Evolutionary conservation across 345 rosid species (phyloP), one percentile per base, ranked within the genome.

Genomic region (Physaria fendleri): DNA sequence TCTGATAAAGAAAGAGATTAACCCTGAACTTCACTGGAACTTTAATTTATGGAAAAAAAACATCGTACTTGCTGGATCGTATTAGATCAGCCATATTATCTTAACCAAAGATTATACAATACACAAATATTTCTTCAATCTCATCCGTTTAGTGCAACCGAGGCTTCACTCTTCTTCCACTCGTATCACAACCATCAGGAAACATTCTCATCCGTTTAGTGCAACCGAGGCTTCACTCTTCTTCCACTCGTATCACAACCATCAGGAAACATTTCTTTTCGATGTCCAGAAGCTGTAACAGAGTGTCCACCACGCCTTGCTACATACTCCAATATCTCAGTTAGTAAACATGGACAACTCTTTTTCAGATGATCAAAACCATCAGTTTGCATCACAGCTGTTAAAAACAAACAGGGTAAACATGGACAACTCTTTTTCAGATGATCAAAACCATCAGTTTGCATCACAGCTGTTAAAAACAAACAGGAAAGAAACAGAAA

Each of bases 321-420:
- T 33, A 80, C 77, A 56, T 74, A 71, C 46, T 59, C 75, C 67
- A 84, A 68, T 27, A 87, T 82, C 46, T 87, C 88, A 3, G 83
- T 70, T 20, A 84, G 77, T 57, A 84, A 74, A 20, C 63, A 45
- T 2, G 84, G 86, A 33, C 95, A 87, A 44, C 85, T 80, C 68
- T 69, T 73, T 49, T 78, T 79, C 64, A 84, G 69, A 64, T 72
- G 71, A 32, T 80, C 82, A 62, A 80, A 87, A 28, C 95, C 91
- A 23, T 87, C 91, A 15, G 88, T 80, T 60, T 87, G 86, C 86
- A 82, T 82, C 74, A 84, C 95, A 64, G 76, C 95, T 84, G 83
- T 24, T 52, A 56, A 34, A 65, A 39, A 37, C 8, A 27, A 13
- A 44, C n/a, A n/a, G n/a, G n/a, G 77, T 57, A 84, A 74, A 20